These are phyloP conservation scores for Peronosclerospora sorghi DNA, from an alignment of 352 stramenopile genomes.

Conservation along the genomic window DNA sequence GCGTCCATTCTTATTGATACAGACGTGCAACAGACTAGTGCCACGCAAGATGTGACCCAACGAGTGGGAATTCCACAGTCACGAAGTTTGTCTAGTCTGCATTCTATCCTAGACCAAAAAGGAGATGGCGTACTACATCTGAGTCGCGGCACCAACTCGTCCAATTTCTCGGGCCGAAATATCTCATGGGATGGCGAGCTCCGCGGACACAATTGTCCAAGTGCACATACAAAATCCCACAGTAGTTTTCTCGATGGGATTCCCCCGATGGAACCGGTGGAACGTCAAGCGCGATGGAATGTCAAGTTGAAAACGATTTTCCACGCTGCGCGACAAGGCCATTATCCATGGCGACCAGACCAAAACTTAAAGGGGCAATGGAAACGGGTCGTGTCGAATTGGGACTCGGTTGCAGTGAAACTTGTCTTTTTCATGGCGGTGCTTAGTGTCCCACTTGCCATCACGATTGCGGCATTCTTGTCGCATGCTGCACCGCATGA, in stretches of 20 bases:
- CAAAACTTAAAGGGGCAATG: constrained; percentile 30
- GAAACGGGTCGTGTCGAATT: constrained; percentile 48
- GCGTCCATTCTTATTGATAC: constrained; percentile 69
- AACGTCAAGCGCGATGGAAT: constrained; percentile 11
- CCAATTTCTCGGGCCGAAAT: constrained; percentile 12
- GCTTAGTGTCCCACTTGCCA: constrained; percentile 33
- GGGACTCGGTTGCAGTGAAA: constrained; percentile 63
- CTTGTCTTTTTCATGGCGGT: constrained; percentile 41
- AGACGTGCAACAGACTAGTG: constrained; percentile 30
- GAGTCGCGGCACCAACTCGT: constrained; percentile 6
- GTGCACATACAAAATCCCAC: constrained; percentile 16
- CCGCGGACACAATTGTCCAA: constrained; percentile 24
- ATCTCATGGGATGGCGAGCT: constrained; percentile 18
- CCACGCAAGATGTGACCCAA: constrained; percentile 12
- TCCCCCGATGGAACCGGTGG: constrained; percentile 15
- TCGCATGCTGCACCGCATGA: constrained; percentile 15
- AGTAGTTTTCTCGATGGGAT: constrained; percentile 22
- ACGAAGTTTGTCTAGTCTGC: too few relatives aligned
- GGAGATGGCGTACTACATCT: neutral
- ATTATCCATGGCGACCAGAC: constrained; percentile 3
- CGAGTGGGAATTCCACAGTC: constrained; percentile 9
- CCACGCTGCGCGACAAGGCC: too few relatives aligned
- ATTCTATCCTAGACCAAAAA: constrained; percentile 24
- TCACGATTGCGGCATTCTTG: constrained; percentile 25
- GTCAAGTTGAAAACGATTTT: too few relatives aligned